These are phyloP conservation scores for Aspergillus proliferans DNA, from an alignment of 2,329 filamentous ascomycete genomes.

Conservation along the genomic window DNA sequence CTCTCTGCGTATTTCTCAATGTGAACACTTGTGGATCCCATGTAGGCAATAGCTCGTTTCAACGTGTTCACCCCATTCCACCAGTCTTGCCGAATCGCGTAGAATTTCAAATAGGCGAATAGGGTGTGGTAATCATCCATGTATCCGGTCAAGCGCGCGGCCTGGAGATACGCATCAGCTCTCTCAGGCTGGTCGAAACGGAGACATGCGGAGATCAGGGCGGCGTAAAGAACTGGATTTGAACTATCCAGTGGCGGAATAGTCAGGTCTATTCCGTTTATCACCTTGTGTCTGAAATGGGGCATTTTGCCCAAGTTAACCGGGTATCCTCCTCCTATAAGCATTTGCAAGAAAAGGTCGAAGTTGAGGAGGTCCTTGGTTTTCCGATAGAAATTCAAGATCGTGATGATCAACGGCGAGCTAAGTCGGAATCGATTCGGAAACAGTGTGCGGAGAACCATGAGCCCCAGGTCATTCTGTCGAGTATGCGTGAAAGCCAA, in stretches of 20 bases:
- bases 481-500: slow-evolving; percentile 31
- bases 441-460: slow-evolving; percentile 33
- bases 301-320: slow-evolving; percentile 26
- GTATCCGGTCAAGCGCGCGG: slow-evolving; percentile 29
- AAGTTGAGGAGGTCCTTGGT: slow-evolving; percentile 37
- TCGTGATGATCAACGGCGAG: slow-evolving; percentile 30
- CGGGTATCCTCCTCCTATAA: slow-evolving; percentile 29
- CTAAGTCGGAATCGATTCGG: slow-evolving; percentile 32
- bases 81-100: slow-evolving; percentile 32
- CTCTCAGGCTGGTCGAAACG: slow-evolving; percentile 36
- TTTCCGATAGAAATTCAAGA: slow-evolving; percentile 34
- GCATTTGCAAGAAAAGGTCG: slow-evolving; percentile 33
- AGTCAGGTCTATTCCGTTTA: slow-evolving; percentile 33
- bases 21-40: slow-evolving; percentile 30
- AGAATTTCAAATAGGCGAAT: slow-evolving; percentile 33
- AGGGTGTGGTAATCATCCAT: slow-evolving; percentile 33
- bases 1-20: slow-evolving; percentile 22
- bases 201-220: slow-evolving; percentile 33
- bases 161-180: slow-evolving; percentile 36
- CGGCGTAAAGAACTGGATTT: slow-evolving; percentile 29
- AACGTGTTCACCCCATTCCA: slow-evolving; percentile 27
- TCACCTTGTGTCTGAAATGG: slow-evolving; percentile 17
- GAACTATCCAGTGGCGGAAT: slow-evolving; percentile 29
- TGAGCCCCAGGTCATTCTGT: slow-evolving; percentile 35
- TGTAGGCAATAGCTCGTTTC: slow-evolving; percentile 29